These are phyloP conservation scores for Plectranthus barbatus DNA, from an alignment of 257 asterid species.

Conservation along the genomic window DNA sequence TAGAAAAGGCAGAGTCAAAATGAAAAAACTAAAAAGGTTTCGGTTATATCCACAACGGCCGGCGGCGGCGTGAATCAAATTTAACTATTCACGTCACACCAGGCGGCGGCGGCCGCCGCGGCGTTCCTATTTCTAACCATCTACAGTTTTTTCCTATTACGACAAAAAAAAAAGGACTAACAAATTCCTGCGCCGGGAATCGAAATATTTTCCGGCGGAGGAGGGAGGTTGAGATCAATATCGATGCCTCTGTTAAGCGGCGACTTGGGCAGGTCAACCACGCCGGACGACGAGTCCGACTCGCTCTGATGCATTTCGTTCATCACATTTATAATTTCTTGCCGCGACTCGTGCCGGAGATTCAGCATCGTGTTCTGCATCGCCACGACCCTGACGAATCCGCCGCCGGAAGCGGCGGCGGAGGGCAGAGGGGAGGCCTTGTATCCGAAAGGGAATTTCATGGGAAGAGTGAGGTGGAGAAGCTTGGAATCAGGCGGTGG, in stretches of 20 bases:
- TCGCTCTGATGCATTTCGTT: slow-evolving; percentile 24
- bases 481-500: slow-evolving; percentile 9
- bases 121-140: background rate
- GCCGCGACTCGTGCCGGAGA: slow-evolving; percentile 31
- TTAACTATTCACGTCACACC: no score
- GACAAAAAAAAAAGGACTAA: background rate
- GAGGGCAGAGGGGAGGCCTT: background rate
- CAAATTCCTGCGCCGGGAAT: no score
- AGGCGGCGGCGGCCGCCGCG: no score
- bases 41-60: no score
- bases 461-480: slow-evolving; percentile 22
- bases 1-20: no score
- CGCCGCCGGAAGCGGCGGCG: background rate
- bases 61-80: no score
- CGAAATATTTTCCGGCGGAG: slow-evolving; percentile 35
- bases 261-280: slow-evolving; percentile 25
- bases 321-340: slow-evolving; percentile 20
- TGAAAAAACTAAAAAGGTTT: no score
- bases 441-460: slow-evolving; percentile 21
- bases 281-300: slow-evolving; percentile 36
- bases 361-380: slow-evolving; percentile 20
- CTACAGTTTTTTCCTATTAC: background rate
- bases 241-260: slow-evolving; percentile 2
- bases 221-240: slow-evolving; percentile 43
- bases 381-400: no score